Conservation (phyloP, 192 early-diverging fungal genomes). For the Lobosporangium transversale region DNA sequence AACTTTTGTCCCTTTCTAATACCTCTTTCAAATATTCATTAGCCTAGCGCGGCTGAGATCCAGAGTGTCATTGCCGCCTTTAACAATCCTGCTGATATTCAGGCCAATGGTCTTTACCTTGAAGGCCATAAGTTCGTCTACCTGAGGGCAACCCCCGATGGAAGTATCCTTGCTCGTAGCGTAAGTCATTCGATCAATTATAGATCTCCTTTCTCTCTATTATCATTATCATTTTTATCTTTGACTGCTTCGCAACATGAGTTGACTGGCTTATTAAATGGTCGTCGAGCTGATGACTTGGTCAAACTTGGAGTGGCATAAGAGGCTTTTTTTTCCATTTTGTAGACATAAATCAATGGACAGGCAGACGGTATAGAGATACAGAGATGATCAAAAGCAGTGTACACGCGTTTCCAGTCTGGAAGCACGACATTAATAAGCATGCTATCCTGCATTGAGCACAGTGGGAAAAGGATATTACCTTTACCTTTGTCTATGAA, state of each 20-base stretch:
- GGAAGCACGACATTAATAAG: too few species aligned
- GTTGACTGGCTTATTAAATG: too few species aligned
- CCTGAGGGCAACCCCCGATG: constrained; percentile 65
- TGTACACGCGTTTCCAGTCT: too few species aligned
- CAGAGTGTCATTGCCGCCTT: constrained; percentile 70
- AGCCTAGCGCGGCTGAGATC: constrained; percentile 69
- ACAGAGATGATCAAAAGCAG: background rate
- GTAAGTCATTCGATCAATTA: constrained; percentile 48
- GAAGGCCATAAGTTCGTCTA: constrained; percentile 80
- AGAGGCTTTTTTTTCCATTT: too few species aligned
- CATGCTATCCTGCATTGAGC: too few species aligned
- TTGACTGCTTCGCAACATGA: too few species aligned
- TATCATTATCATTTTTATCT: background rate
- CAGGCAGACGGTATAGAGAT: too few species aligned
- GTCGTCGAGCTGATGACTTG: background rate
- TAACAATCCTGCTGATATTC: constrained; percentile 60
- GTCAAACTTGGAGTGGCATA: too few species aligned
- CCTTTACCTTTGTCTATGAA: too few species aligned
- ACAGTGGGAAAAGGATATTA: too few species aligned
- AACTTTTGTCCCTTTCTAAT: background rate
- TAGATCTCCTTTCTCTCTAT: background rate
- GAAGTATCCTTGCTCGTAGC: constrained; percentile 83
- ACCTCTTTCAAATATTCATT: background rate
- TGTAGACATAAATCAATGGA: too few species aligned
- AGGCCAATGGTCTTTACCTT: constrained; percentile 72